These are phyloP conservation scores for Plasmodium reichenowi DNA, from an alignment of 169 alveolate species.

Conservation along the genomic window DNA sequence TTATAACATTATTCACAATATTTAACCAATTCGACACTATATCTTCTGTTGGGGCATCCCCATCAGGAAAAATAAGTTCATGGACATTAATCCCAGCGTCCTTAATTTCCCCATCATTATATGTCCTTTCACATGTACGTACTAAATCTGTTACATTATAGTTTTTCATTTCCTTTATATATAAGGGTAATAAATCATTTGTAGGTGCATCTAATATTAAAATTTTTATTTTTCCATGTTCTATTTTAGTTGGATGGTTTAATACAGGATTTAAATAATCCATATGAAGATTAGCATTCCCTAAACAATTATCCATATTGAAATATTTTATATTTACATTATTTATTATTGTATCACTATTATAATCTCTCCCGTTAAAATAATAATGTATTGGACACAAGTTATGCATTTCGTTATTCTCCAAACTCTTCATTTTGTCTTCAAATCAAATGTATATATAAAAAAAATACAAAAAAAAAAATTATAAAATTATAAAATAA, in stretches of 20 bases:
- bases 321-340: slow-evolving; percentile 38
- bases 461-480: neutral
- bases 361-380: slow-evolving; percentile 15
- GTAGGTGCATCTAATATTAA: slow-evolving; percentile 93
- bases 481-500: no score
- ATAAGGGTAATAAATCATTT: slow-evolving; percentile 86
- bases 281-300: slow-evolving; percentile 45
- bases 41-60: slow-evolving; percentile 93
- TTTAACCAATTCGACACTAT: slow-evolving; percentile 89
- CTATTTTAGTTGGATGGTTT: slow-evolving; percentile 91
- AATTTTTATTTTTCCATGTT: slow-evolving; percentile 87
- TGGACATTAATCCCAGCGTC: slow-evolving; percentile 86
- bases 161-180: slow-evolving; percentile 86
- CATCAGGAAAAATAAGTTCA: slow-evolving; percentile 92
- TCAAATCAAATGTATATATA: neutral
- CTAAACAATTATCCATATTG: slow-evolving; percentile 34
- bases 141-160: slow-evolving; percentile 90
- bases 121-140: slow-evolving; percentile 92
- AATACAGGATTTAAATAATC: slow-evolving; percentile 77
- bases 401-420: slow-evolving; percentile 29
- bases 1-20: slow-evolving; percentile 84
- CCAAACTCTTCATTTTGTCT: neutral
- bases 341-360: slow-evolving; percentile 19
- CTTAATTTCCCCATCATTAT: slow-evolving; percentile 83
- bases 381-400: neutral